Evolutionary conservation across 768 basidiomycete species (phyloP).

Genomic region (Leccinum uliginosum): DNA sequence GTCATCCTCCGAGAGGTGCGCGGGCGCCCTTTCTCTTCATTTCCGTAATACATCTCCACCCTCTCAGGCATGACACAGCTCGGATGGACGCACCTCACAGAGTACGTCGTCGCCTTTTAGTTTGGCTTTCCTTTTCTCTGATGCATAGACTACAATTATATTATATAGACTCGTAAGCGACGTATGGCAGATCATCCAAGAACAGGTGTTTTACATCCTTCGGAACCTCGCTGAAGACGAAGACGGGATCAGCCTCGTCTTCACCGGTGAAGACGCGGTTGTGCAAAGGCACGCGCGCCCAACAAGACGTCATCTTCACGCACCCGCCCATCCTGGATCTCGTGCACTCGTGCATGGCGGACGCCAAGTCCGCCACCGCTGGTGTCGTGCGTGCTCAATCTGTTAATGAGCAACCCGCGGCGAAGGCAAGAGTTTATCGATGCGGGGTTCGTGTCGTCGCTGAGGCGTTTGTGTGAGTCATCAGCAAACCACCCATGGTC

Average conservation of each 20-base stretch:
- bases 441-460: slow-evolving; percentile 40
- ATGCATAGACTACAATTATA: not conserved
- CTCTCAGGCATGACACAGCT: slow-evolving; percentile 66
- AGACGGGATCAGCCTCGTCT: slow-evolving; percentile 59
- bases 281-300: slow-evolving; percentile 50
- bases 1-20: slow-evolving; percentile 60
- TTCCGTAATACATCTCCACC: not conserved
- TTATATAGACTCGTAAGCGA: slow-evolving; percentile 50
- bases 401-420: slow-evolving; percentile 41
- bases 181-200: slow-evolving; percentile 55
- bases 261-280: slow-evolving; percentile 42
- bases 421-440: slow-evolving; percentile 38
- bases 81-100: slow-evolving; percentile 57
- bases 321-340: slow-evolving; percentile 49
- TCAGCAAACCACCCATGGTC: too few relatives aligned
- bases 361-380: slow-evolving; percentile 59
- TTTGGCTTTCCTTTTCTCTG: not conserved
- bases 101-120: slow-evolving; percentile 38
- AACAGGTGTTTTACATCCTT: slow-evolving; percentile 66
- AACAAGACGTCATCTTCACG: slow-evolving; percentile 50
- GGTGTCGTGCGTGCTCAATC: slow-evolving; percentile 53
- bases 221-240: slow-evolving; percentile 66
- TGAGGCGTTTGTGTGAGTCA: slow-evolving; percentile 43
- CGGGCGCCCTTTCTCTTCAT: not conserved
- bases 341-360: slow-evolving; percentile 56